phyloP scores from a whole-genome alignment of 768 basidiomycete genomes.

The Suillus plorans region DNA sequence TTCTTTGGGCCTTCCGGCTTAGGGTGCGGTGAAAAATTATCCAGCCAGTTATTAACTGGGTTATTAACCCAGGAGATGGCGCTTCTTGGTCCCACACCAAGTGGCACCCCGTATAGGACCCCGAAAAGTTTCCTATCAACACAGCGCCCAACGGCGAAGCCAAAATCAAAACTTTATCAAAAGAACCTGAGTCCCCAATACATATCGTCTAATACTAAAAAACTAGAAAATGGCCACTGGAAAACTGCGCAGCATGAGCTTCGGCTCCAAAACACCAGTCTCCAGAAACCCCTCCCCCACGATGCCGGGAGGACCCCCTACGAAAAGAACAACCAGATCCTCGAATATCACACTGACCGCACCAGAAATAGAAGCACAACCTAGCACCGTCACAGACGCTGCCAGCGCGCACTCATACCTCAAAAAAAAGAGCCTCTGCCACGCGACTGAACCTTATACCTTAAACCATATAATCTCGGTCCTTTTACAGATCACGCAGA shows the following conservation, averaged over 20 bases:
- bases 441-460: neutral
- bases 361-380: neutral
- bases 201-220: neutral
- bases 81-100: neutral
- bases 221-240: neutral
- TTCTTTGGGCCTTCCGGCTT: too few species aligned
- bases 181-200: too few species aligned
- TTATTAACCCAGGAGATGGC: too few species aligned
- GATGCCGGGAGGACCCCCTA: neutral
- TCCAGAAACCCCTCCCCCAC: neutral
- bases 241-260: neutral
- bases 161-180: neutral
- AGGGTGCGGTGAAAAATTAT: too few species aligned
- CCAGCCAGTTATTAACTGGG: too few species aligned
- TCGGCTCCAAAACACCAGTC: neutral
- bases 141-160: neutral
- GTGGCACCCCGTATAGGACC: neutral
- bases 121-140: neutral
- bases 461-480: neutral
- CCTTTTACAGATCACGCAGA: too few species aligned
- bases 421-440: neutral
- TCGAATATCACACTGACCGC: neutral
- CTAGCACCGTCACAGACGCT: neutral
- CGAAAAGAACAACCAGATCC: neutral
- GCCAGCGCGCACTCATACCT: neutral